phyloP scores from a whole-genome alignment of 2,329 filamentous ascomycete genomes.

The Beauveria pseudobassiana region DNA sequence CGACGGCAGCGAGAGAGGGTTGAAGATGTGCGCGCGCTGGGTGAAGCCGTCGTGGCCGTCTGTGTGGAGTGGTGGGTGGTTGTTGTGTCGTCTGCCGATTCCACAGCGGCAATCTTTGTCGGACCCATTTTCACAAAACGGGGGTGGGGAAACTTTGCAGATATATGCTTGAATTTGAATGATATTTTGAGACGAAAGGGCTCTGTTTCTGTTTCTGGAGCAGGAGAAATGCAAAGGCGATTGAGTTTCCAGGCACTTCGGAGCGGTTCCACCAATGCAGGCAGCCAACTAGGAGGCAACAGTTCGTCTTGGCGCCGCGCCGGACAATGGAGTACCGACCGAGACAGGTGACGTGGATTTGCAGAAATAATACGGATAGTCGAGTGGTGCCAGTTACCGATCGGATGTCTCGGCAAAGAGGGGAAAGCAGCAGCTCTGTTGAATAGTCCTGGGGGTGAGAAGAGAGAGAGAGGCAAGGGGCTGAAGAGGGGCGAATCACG shows the following conservation, averaged over 20 bases:
- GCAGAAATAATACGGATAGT: too few relatives aligned
- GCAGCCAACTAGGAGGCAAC: too few relatives aligned
- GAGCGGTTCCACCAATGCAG: not conserved
- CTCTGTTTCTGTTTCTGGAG: not conserved
- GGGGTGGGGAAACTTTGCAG: too few relatives aligned
- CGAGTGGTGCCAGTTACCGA: too few relatives aligned
- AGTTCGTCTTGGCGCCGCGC: too few relatives aligned
- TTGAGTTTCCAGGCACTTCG: not conserved
- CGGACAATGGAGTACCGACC: too few relatives aligned
- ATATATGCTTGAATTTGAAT: not conserved
- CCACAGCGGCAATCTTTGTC: not conserved
- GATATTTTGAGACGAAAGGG: not conserved
- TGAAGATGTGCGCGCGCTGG: constrained; percentile 21
- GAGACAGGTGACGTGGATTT: too few relatives aligned
- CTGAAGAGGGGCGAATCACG: too few relatives aligned
- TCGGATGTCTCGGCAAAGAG: too few relatives aligned
- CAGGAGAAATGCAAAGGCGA: not conserved
- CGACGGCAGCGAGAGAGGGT: constrained; percentile 44
- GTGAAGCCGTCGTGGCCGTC: not conserved
- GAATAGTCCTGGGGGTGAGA: too few relatives aligned
- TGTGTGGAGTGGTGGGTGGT: not conserved
- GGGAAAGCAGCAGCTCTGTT: too few relatives aligned
- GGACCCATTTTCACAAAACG: not conserved
- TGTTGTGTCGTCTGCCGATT: not conserved
- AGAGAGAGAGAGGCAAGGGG: too few relatives aligned